Evolutionary conservation across 2,329 filamentous ascomycete genomes (phyloP).

Genomic region (Pezicula radicicola): DNA sequence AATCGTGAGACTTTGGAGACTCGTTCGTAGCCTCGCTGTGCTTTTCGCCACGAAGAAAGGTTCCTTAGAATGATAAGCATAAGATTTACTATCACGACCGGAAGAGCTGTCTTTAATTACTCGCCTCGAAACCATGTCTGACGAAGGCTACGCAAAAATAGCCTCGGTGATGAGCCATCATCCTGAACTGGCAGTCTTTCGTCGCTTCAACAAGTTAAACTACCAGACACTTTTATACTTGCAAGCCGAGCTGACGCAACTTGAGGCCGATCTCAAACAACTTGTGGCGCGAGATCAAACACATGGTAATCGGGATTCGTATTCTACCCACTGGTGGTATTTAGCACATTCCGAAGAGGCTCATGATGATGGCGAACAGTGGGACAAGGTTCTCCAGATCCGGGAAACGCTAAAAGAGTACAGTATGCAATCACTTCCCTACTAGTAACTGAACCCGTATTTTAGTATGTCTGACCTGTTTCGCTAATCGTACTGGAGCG

Average conservation of each 20-base stretch:
- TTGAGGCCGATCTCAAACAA: conserved; percentile 18
- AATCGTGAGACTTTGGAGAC: too few relatives aligned
- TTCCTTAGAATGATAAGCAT: too few relatives aligned
- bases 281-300: conserved; percentile 8
- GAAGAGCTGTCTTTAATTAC: too few relatives aligned
- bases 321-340: conserved; percentile 19
- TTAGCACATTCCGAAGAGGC: conserved; percentile 8
- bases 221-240: conserved; percentile 24
- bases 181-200: conserved; percentile 22
- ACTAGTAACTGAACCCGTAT: too few relatives aligned
- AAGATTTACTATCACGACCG: too few relatives aligned
- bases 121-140: too few relatives aligned
- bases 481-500: too few relatives aligned
- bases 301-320: conserved; percentile 2
- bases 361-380: conserved; percentile 16
- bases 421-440: conserved; percentile 9
- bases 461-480: too few relatives aligned
- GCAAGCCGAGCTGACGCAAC: conserved; percentile 26
- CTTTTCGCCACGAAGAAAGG: too few relatives aligned
- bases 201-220: conserved; percentile 25
- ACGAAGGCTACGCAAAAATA: conserved; percentile 22
- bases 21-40: too few relatives aligned
- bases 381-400: conserved; percentile 15
- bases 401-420: conserved; percentile 18
- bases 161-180: conserved; percentile 25